phyloP scores from a whole-genome alignment of 306 rosid species.

The Luffa aegyptiaca region DNA sequence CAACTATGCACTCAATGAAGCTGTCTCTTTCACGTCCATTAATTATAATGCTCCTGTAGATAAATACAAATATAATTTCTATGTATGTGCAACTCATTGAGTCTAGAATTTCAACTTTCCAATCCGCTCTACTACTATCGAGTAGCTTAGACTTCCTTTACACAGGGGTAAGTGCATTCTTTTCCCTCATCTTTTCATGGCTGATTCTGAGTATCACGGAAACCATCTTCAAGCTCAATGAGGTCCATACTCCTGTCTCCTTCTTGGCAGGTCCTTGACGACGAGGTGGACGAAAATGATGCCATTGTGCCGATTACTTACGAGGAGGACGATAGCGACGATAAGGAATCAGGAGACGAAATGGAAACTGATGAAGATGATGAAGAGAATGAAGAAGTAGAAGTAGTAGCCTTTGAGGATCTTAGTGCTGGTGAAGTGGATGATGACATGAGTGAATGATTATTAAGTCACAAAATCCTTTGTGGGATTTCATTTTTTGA shows the following conservation, averaged over 20 bases:
- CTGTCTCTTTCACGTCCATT: neutral
- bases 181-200: neutral
- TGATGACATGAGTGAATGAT: slow-evolving; percentile 31
- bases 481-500: neutral
- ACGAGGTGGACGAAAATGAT: slow-evolving; percentile 33
- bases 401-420: slow-evolving; percentile 19
- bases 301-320: slow-evolving; percentile 33
- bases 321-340: slow-evolving; percentile 58
- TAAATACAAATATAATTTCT: neutral
- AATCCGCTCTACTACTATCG: slow-evolving; percentile 55
- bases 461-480: neutral
- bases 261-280: slow-evolving; percentile 40
- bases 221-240: neutral
- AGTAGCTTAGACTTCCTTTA: slow-evolving; percentile 52
- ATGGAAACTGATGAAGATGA: slow-evolving; percentile 57
- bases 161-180: slow-evolving; percentile 35
- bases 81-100: slow-evolving; percentile 50
- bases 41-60: neutral
- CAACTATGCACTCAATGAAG: neutral
- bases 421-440: slow-evolving; percentile 36
- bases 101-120: slow-evolving; percentile 63
- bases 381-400: slow-evolving; percentile 23
- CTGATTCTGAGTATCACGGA: neutral
- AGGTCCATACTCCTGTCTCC: neutral
- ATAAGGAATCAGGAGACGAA: slow-evolving; percentile 40